These are phyloP conservation scores for Lentinula guzmanii DNA, from an alignment of 768 basidiomycete species.

Conservation along the genomic window DNA sequence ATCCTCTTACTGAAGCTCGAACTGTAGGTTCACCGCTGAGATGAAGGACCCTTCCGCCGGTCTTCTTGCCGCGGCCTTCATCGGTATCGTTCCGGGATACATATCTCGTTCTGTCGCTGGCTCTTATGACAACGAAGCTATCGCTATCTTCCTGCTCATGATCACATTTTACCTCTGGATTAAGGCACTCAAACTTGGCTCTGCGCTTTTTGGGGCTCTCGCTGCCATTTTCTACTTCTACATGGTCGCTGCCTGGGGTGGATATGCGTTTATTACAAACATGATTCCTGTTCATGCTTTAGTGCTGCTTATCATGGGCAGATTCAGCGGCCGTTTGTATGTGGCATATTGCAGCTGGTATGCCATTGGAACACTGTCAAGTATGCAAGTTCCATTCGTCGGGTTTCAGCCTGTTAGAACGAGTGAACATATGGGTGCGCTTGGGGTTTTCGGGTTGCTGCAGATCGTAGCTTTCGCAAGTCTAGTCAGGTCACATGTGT, in stretches of 20 bases:
- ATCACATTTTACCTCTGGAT: conserved; percentile 98
- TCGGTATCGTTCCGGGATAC: conserved; percentile 96
- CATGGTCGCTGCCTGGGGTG: conserved; percentile 99
- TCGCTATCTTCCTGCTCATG: conserved; percentile 99
- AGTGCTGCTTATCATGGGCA: conserved; percentile 93
- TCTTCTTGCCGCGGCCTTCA: conserved; percentile 95
- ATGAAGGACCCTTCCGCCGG: conserved; percentile 95
- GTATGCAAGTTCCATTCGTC: conserved; percentile 99
- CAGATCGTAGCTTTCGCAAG: conserved; percentile 94
- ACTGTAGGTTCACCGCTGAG: conserved; percentile 85
- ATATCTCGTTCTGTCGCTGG: conserved; percentile 99
- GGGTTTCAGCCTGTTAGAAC: conserved; percentile 98
- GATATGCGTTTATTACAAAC: conserved; percentile 99
- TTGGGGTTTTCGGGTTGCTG: conserved; percentile 94
- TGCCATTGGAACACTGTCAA: conserved; percentile 91
- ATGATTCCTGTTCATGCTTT: conserved; percentile 98
- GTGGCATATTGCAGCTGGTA: conserved; percentile 98
- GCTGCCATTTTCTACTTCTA: conserved; percentile 98
- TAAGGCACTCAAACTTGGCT: conserved; percentile 90
- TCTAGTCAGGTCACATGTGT: conserved; percentile 82
- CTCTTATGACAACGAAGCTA: conserved; percentile 99
- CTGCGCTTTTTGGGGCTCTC: conserved; percentile 83
- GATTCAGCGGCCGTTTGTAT: conserved; percentile 88
- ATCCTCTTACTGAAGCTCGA: conserved; percentile 1
- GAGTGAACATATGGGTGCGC: conserved; percentile 97